Evolutionary conservation across 345 rosid species (phyloP).

Genomic region (Citrus sp.): DNA sequence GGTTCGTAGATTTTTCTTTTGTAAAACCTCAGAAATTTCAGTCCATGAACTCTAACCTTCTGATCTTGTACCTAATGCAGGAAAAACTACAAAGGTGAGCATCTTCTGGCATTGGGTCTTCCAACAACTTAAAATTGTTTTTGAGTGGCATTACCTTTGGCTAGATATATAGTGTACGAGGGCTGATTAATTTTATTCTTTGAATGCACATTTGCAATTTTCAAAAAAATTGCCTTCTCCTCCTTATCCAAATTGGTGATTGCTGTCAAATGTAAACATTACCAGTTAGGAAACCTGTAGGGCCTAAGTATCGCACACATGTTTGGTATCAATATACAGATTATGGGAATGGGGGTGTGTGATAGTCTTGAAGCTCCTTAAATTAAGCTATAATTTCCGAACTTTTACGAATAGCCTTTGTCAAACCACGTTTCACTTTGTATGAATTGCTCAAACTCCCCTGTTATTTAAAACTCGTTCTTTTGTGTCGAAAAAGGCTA

Average conservation of each 20-base stretch:
- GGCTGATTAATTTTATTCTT: background rate
- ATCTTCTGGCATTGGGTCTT: background rate
- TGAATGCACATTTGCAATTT: background rate
- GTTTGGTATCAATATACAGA: background rate
- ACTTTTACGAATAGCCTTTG: background rate
- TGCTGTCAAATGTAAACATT: background rate
- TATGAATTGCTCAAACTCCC: background rate
- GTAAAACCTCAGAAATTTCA: slow-evolving; percentile 11
- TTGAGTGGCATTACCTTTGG: background rate
- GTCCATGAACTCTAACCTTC: slow-evolving; percentile 20
- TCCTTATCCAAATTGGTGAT: background rate
- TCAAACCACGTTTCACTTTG: background rate
- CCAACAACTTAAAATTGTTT: background rate
- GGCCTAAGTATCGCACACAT: background rate
- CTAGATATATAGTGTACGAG: background rate
- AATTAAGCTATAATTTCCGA: background rate
- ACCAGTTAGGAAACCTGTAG: background rate
- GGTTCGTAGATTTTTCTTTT: slow-evolving; percentile 10
- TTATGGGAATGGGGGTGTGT: background rate
- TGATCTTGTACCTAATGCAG: slow-evolving; percentile 36
- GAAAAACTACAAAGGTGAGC: slow-evolving; percentile 60
- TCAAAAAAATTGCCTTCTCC: background rate
- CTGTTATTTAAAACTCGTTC: background rate
- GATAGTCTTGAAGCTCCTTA: background rate
- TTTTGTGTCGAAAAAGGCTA: background rate